A percentile compares a stretch with the other conserved stretches of the same genome.
These are phyloP conservation scores for Picea sitchensis DNA, from an alignment of 75 land plant species.

Conservation along the genomic window DNA sequence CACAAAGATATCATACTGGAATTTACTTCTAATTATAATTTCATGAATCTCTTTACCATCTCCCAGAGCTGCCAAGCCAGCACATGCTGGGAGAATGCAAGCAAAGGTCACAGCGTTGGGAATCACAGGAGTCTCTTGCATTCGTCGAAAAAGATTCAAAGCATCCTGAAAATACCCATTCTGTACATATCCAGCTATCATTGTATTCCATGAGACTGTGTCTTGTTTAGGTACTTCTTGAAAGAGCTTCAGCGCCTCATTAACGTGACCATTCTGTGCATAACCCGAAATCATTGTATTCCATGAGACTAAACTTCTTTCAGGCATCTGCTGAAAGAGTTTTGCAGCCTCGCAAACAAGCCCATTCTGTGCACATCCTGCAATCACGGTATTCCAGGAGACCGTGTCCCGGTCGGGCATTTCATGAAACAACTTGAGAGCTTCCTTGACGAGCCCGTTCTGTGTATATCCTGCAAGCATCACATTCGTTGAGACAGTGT, in stretches of 20 bases:
- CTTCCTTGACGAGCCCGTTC: constrained; percentile 11
- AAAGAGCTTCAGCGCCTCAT: background rate
- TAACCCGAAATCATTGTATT: constrained; percentile 13
- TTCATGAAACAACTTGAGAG: constrained; percentile 8
- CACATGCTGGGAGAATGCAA: constrained; percentile 13
- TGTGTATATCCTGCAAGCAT: constrained; percentile 6
- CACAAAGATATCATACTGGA: background rate
- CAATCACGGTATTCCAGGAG: background rate
- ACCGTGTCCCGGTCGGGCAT: constrained; percentile 1
- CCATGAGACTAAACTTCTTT: constrained; percentile 22
- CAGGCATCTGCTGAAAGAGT: background rate
- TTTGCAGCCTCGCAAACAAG: background rate
- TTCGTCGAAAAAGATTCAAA: constrained; percentile 1
- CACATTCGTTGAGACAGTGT: constrained; percentile 8
- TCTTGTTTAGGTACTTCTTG: constrained; percentile 10
- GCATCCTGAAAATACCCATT: constrained; percentile 16
- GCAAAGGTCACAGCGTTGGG: constrained; percentile 14
- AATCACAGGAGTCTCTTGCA: constrained; percentile 9
- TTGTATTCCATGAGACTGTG: constrained; percentile 19
- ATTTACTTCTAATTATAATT: background rate
- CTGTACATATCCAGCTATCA: constrained; percentile 17
- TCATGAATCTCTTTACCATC: constrained; percentile 14
- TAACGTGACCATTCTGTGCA: background rate
- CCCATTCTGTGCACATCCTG: background rate
- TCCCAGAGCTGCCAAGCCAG: background rate